Percentiles rank a stretch among this genome's conserved stretches.
phyloP scores from a whole-genome alignment of 345 rosid genomes.

The Chamaenerion angustifolium region DNA sequence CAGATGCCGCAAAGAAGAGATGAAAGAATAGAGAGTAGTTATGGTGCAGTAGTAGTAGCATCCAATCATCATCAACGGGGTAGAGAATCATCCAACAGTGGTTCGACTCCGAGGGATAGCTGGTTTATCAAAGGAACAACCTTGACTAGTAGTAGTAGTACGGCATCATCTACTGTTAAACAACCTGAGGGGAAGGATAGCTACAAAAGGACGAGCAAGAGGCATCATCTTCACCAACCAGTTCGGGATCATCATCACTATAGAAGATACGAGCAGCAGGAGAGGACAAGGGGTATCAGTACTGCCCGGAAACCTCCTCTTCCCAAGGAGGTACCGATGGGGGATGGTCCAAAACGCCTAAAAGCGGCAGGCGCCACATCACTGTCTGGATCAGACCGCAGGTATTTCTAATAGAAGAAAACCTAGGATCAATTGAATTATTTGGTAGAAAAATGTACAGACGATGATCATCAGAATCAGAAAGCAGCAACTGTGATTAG shows the following conservation, averaged over 20 bases:
- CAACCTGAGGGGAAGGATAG: slow-evolving; percentile 20
- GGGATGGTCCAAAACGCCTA: slow-evolving; percentile 40
- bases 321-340: slow-evolving; percentile 12
- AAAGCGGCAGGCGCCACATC: slow-evolving; percentile 50
- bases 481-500: too few relatives aligned
- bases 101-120: slow-evolving; percentile 14
- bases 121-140: slow-evolving; percentile 19
- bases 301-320: slow-evolving; percentile 24
- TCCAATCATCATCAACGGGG: not conserved
- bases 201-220: slow-evolving; percentile 19
- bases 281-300: slow-evolving; percentile 10
- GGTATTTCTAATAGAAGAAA: too few relatives aligned
- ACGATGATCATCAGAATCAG: too few relatives aligned
- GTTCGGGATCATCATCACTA: slow-evolving; percentile 18
- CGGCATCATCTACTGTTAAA: slow-evolving; percentile 29
- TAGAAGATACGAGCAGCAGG: slow-evolving; percentile 6
- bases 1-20: too few relatives aligned
- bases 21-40: slow-evolving; percentile 8
- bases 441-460: too few relatives aligned
- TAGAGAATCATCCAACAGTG: slow-evolving; percentile 21
- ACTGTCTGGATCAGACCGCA: slow-evolving; percentile 24
- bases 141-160: too few relatives aligned
- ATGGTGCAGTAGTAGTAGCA: slow-evolving; percentile 5
- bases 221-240: slow-evolving; percentile 11
- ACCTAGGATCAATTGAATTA: too few relatives aligned